A percentile compares a stretch with the other conserved stretches of the same genome.
These are phyloP conservation scores for Taiwanofungus camphoratus DNA, from an alignment of 1,284 basidiomycete genomes.

Conservation along the genomic window DNA sequence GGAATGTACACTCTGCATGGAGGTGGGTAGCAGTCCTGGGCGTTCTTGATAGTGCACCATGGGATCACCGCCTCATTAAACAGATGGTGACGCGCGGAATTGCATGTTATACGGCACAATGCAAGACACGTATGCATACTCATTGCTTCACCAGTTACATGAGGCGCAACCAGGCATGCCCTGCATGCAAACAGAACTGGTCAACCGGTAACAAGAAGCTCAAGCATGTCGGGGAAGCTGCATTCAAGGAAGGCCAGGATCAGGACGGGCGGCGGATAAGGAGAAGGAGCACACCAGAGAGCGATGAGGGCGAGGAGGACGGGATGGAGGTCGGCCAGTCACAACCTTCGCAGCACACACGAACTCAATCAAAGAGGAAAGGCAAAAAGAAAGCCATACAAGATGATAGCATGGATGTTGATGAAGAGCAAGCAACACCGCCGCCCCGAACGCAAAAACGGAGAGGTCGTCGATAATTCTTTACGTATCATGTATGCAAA, in stretches of 20 bases:
- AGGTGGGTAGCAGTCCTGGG: slow-evolving; percentile 36
- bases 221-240: slow-evolving; percentile 56
- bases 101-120: slow-evolving; percentile 57
- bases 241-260: slow-evolving; percentile 53
- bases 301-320: slow-evolving; percentile 37
- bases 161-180: slow-evolving; percentile 41
- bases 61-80: not conserved
- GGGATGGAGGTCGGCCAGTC: slow-evolving; percentile 30
- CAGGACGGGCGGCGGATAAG: slow-evolving; percentile 41
- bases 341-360: slow-evolving; percentile 19
- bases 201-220: slow-evolving; percentile 41
- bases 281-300: slow-evolving; percentile 27
- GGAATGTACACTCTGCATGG: slow-evolving; percentile 72
- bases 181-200: slow-evolving; percentile 57
- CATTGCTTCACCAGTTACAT: slow-evolving; percentile 56
- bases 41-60: not conserved
- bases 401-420: slow-evolving; percentile 29
- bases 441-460: slow-evolving; percentile 23
- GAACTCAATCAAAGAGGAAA: slow-evolving; percentile 27
- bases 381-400: slow-evolving; percentile 24
- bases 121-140: slow-evolving; percentile 59
- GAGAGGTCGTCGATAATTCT: slow-evolving; percentile 16
- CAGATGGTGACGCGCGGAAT: slow-evolving; percentile 66
- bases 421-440: slow-evolving; percentile 30
- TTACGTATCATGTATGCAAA: slow-evolving; percentile 7